Evolutionary conservation across 306 rosid species (phyloP), one percentile per base, ranked within the genome.

Genomic region (Ziziphus jujuba): DNA sequence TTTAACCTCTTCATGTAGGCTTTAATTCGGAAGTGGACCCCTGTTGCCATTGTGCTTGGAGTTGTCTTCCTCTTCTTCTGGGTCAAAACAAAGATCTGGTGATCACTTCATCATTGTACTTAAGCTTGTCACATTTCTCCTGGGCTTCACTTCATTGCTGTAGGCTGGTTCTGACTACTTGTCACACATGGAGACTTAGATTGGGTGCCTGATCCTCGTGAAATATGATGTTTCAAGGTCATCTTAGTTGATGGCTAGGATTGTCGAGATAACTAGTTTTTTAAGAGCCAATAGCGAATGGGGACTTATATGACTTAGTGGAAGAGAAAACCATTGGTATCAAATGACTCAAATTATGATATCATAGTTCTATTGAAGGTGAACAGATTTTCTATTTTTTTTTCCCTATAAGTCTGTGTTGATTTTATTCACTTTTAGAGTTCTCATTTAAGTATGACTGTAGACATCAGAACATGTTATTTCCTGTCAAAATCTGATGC

Each of bases 31-130:
- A 93, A 93, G 85, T 86, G 93, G 93, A 97, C 97, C 3, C 98
- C 98, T n/a, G 93, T 90, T 76, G 93, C 98, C 51, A 87, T 93
- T 67, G 99, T 95, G 64, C 77, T 95, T 8, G 99, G 99, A 85
- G 95, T 95, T 64, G 99, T 95, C 74, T 85, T 90, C 82, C 81
- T 95, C n/a, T 91, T 95, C 65, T 90, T 88, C 91, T 95, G 99
- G 97, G 71, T 95, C 65, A 93, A 93, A 77, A 82, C 82, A 56
- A 95, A 90, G 90, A 66, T 95, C 47, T 91, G 99, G 96, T 88
- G 91, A 95, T 75, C 79, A 28, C 60, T 63, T 81, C 68, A 65
- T 2, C 50, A 3, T 43, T 72, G 23, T 47, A 61, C 55, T 54
- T 23, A 56, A 48, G 43, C 16, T 9, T 69, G 47, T 60, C 72